These are phyloP conservation scores for Stylonectria norvegica DNA, from an alignment of 2,329 filamentous ascomycete genomes.

Conservation along the genomic window DNA sequence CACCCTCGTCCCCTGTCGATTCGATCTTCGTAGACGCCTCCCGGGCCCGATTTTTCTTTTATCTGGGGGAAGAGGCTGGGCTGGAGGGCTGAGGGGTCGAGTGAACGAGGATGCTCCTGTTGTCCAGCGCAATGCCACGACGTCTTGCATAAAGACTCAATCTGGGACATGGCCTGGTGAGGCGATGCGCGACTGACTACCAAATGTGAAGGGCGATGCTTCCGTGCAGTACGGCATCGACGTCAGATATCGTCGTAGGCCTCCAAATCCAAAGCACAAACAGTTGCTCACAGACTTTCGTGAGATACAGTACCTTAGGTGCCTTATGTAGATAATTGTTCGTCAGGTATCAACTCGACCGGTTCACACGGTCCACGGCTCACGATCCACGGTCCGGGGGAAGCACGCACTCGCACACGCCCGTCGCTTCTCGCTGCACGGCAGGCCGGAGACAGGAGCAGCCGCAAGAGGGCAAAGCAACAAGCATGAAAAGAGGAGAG, in stretches of 20 bases:
- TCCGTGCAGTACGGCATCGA: slow-evolving; percentile 1
- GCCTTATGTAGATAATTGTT: no score
- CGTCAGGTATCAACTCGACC: no score
- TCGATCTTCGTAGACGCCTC: slow-evolving; percentile 27
- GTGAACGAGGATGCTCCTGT: slow-evolving; percentile 8
- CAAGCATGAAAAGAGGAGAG: slow-evolving; percentile 6
- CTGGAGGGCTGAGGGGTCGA: slow-evolving; percentile 11
- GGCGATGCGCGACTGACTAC: slow-evolving; percentile 9
- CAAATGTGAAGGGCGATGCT: no score
- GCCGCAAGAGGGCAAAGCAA: neutral
- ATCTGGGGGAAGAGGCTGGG: slow-evolving; percentile 16
- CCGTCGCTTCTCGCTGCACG: slow-evolving; percentile 15
- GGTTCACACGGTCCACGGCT: neutral
- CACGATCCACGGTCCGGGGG: neutral
- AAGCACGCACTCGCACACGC: slow-evolving; percentile 11
- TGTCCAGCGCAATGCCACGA: slow-evolving; percentile 29
- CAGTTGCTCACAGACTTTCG: no score
- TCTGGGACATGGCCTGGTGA: slow-evolving; percentile 14
- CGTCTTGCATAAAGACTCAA: slow-evolving; percentile 28
- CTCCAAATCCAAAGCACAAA: no score
- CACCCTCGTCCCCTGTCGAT: slow-evolving; percentile 20
- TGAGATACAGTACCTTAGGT: no score
- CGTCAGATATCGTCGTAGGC: neutral
- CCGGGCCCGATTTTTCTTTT: slow-evolving; percentile 26
- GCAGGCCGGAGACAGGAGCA: slow-evolving; percentile 15